Evolutionary conservation across 2,329 filamentous ascomycete genomes (phyloP), one percentile per base, ranked within the genome.

Genomic region (Botryotinia calthae): DNA sequence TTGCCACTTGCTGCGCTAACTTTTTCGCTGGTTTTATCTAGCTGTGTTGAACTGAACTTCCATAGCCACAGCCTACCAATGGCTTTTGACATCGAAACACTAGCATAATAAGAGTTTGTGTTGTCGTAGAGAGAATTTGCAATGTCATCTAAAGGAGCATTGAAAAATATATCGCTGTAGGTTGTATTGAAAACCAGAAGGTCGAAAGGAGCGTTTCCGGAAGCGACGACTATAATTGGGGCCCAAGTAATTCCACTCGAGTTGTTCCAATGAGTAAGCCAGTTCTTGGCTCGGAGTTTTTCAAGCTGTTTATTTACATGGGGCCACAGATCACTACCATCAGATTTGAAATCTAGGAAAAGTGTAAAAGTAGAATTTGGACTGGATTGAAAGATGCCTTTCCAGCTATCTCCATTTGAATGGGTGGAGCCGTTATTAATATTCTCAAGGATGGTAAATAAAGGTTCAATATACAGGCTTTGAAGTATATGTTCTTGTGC

Each of bases 381-480:
- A 42, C 75, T 63, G 8, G 67, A 67, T 34, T 76, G 72, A 67
- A 71, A 79, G 25, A 77, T 72, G 18, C 77, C 77, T 28, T 64
- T 74, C 20, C 73, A 74, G 4, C 14, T 31, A 4, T 71, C 44
- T n/a, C 58, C 56, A 18, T 74, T 16, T 6, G 16, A 37, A 28
- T 72, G 70, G 4, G 18, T 56, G 16, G 51, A 51, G 12, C n/a
- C 14, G 4, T 69, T 34, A 31, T 78, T 91, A 76, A 88, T 84
- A 28, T 84, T 84, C 51, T 84, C 80, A 14, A 91, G 81, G 0
- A 87, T 86, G 73, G 84, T 82, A 40, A 89, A 81, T 72, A 91
- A 86, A 4, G 88, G 88, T 65, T 87, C 82, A 76, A 90, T 84
- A 78, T 90, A 90, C 42, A 90, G 83, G 4, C 84, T 85, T 70